These are phyloP conservation scores for Pseudopyrenochaeta lycopersici DNA, from an alignment of 2,329 filamentous ascomycete genomes.

Conservation along the genomic window DNA sequence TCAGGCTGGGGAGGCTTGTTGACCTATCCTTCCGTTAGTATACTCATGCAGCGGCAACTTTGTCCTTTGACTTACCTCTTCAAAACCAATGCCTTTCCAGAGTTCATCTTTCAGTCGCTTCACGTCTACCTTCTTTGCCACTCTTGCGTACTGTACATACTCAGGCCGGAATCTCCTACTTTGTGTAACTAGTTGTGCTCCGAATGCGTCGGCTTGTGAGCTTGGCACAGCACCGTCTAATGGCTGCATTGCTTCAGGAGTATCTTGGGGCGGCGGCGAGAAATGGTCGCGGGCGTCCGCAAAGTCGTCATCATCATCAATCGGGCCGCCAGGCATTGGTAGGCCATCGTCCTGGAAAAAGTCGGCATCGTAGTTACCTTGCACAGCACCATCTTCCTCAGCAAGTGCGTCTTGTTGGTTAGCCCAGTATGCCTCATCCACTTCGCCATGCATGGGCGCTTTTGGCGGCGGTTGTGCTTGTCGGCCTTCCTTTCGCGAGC, in stretches of 20 bases:
- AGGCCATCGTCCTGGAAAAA: conserved; percentile 94
- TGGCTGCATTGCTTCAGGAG: conserved; percentile 39
- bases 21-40: conserved; percentile 27
- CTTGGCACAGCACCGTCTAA: conserved; percentile 62
- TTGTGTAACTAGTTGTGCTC: conserved; percentile 69
- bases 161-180: conserved; percentile 68
- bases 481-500: conserved; percentile 65
- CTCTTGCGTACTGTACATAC: conserved; percentile 71
- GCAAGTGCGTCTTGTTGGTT: conserved; percentile 51
- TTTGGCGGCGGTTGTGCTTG: conserved; percentile 35
- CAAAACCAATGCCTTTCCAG: conserved; percentile 69
- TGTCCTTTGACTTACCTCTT: conserved; percentile 44
- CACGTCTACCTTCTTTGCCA: conserved; percentile 74
- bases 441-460: conserved; percentile 74
- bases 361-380: conserved; percentile 92
- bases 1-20: conserved; percentile 24
- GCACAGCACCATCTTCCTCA: conserved; percentile 65
- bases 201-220: conserved; percentile 64
- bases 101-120: conserved; percentile 71
- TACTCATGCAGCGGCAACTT: neutral
- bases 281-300: conserved; percentile 83
- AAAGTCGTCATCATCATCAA: conserved; percentile 74
- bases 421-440: conserved; percentile 97
- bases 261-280: conserved; percentile 69
- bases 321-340: conserved; percentile 70